phyloP scores from a whole-genome alignment of 2,329 filamentous ascomycete species.

The Zymoseptoria crescenta region DNA sequence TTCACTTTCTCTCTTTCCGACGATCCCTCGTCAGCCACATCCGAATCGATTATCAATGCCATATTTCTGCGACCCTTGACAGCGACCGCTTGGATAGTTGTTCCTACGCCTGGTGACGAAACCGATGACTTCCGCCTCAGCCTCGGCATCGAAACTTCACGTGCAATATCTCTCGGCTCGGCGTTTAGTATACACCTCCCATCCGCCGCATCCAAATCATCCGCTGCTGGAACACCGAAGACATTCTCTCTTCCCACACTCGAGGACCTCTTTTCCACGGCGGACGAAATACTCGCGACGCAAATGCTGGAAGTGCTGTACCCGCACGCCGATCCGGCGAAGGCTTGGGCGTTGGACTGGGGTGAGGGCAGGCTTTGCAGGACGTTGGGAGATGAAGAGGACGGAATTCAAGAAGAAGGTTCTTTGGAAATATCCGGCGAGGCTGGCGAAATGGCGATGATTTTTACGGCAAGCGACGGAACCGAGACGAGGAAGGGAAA shows the following conservation, averaged over 20 bases:
- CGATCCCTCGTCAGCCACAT: neutral
- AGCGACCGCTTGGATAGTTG: constrained; percentile 1
- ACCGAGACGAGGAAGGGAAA: neutral
- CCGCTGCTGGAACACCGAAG: neutral
- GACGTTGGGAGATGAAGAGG: neutral
- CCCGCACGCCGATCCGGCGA: neutral
- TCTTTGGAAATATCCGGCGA: neutral
- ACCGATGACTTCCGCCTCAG: constrained; percentile 1
- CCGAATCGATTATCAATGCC: neutral
- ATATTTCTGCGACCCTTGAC: neutral
- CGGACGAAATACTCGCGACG: constrained; percentile 6
- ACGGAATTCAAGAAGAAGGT: neutral
- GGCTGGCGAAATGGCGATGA: neutral
- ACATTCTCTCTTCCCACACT: neutral
- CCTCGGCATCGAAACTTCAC: constrained; percentile 1
- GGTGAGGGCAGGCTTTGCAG: neutral
- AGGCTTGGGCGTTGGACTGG: neutral
- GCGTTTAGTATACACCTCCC: constrained; percentile 1
- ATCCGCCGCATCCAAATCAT: neutral
- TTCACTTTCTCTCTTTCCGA: neutral
- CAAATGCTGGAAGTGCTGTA: neutral
- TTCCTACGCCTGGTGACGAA: neutral
- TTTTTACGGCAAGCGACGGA: neutral
- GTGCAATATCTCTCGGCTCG: neutral
- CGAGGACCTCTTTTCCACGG: constrained; percentile 2